Evolutionary conservation across 805 yeast species (phyloP).

Genomic region (Myxozyma vanderwaltii): DNA sequence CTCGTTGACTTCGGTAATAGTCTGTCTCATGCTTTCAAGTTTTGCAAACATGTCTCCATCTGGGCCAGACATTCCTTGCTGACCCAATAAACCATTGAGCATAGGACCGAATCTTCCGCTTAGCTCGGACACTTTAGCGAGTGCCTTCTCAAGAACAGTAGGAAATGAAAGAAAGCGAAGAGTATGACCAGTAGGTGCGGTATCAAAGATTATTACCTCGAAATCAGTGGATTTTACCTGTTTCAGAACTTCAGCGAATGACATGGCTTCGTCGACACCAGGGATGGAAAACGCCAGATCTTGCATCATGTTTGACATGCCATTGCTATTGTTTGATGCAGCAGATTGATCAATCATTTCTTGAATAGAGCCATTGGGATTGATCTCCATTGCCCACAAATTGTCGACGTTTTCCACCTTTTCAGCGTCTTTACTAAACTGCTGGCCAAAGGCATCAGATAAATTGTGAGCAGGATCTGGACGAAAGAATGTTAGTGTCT

Average conservation of each 20-base stretch:
- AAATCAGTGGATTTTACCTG: slow-evolving; percentile 81
- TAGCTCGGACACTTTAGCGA: slow-evolving; percentile 83
- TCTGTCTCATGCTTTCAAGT: slow-evolving; percentile 74
- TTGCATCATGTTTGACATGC: slow-evolving; percentile 65
- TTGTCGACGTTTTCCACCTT: slow-evolving; percentile 86
- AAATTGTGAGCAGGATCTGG: slow-evolving; percentile 98
- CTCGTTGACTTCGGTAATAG: slow-evolving; percentile 83
- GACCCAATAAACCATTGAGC: slow-evolving; percentile 62
- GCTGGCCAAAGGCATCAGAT: slow-evolving; percentile 97
- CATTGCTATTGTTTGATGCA: slow-evolving; percentile 47
- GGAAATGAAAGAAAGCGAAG: slow-evolving; percentile 93
- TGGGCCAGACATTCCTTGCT: slow-evolving; percentile 56
- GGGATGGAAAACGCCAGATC: slow-evolving; percentile 95
- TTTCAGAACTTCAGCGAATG: slow-evolving; percentile 96
- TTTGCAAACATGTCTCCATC: slow-evolving; percentile 69
- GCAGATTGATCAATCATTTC: slow-evolving; percentile 67
- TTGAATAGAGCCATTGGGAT: slow-evolving; percentile 89
- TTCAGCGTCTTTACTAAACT: slow-evolving; percentile 95
- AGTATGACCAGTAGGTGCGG: slow-evolving; percentile 99
- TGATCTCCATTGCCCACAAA: slow-evolving; percentile 97
- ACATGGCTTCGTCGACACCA: slow-evolving; percentile 97
- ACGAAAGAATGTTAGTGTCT: slow-evolving; percentile 57
- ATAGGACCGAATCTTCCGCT: slow-evolving; percentile 88
- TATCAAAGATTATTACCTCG: slow-evolving; percentile 92
- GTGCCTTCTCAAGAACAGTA: slow-evolving; percentile 81